Base-by-base conservation (phyloP, 768 basidiomycete genomes). In the Gyrodon lividus region DNA sequence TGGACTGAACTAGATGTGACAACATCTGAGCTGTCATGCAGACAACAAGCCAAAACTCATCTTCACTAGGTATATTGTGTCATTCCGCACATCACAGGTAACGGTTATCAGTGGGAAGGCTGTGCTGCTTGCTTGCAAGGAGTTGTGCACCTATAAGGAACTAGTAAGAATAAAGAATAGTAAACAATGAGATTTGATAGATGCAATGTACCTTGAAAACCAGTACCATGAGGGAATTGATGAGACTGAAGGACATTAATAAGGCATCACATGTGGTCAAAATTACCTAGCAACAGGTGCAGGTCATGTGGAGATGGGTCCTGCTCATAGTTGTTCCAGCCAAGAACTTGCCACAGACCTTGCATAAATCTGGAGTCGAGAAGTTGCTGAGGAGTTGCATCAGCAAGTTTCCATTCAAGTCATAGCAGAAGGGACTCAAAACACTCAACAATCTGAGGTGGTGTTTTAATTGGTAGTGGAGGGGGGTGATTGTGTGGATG, bases 311-410 rank as follows among this genome's bases (percentile, higher is more conserved):
- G 13, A 12, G 13, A 12, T 12, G 30, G 30, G 30, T 31, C 30
- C 10, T 5, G 30, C 9, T 31, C 30, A 10, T 10, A 13, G 13
- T 4, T 13, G 30, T 31, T 10, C 30, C 13, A 13, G 30, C 30
- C 9, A 5, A 31, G 30, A 13, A 31, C 30, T 31, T 31, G 30
- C 9, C 23, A n/a, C 1, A 52, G 33, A 7, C 39, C 3, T 0
- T 46, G 31, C 16, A 42, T 22, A 20, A 52, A 52, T 33, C 51
- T 39, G 2, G 33, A 52, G 31, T 52, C 33, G 2, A n/a, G n/a
- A n/a, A n/a, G n/a, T n/a, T n/a, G n/a, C n/a, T n/a, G n/a, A n/a
- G n/a, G n/a, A n/a, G n/a, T n/a, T 5, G 40, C 39, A 35, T 52
- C 45, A 35, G 51, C 39, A 4, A 52, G 40, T 31, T 39, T 42